Conservation (phyloP, 148 eudicot genomes). For the Mesembryanthemum crystallinum region DNA sequence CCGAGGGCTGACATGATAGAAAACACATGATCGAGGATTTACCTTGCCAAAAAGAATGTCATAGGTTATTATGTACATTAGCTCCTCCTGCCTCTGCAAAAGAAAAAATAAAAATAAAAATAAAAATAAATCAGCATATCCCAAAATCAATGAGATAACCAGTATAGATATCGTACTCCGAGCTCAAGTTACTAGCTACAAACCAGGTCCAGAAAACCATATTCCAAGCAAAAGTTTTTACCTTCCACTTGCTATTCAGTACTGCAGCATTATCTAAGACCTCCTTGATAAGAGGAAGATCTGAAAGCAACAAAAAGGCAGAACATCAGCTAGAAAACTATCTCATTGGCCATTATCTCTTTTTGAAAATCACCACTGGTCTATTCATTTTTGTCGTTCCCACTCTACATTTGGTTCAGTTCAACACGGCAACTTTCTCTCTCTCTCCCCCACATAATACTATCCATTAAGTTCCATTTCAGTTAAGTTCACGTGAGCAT, state of each 20-base stretch:
- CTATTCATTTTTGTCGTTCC: no score
- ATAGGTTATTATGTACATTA: slow-evolving; percentile 65
- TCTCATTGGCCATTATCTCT: neutral
- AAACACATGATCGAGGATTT: slow-evolving; percentile 16
- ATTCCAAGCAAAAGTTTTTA: slow-evolving; percentile 18
- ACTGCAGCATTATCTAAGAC: slow-evolving; percentile 53
- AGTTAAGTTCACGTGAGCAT: no score
- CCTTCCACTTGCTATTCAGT: slow-evolving; percentile 92
- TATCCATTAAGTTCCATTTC: no score
- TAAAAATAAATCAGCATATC: neutral
- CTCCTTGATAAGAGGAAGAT: slow-evolving; percentile 79
- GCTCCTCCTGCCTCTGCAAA: slow-evolving; percentile 75
- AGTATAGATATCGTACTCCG: neutral
- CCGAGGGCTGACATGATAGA: neutral
- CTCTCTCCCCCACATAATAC: no score
- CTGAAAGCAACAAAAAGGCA: slow-evolving; percentile 42
- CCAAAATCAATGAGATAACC: neutral
- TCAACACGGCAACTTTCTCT: no score
- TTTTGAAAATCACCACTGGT: neutral
- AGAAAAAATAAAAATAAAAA: no score
- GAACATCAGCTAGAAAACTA: neutral
- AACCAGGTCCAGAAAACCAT: neutral
- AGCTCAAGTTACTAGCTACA: neutral
- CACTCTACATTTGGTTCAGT: no score
- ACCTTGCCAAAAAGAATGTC: slow-evolving; percentile 98